Evolutionary conservation across 352 stramenopile species (phyloP), one percentile per base, ranked within the genome.

Genomic region (Globisporangium splendens): DNA sequence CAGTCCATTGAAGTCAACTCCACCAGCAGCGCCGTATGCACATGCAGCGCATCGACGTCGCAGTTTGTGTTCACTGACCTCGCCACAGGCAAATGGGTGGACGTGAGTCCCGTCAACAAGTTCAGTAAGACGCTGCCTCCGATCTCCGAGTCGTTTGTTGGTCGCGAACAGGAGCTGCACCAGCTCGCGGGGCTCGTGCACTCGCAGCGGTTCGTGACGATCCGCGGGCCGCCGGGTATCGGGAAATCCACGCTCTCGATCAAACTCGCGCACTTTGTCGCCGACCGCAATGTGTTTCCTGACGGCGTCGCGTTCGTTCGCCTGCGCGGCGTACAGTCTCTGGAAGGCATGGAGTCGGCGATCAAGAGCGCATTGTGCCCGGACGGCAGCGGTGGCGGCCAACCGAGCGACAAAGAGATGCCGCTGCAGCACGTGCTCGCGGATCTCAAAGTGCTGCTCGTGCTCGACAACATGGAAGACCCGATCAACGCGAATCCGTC

Each of bases 401-500:
- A 31, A 31, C 24, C 24, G 3, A 75, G 71, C 1, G 76, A 90
- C 49, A 87, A 88, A 46, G 80, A 88, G 49, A 69, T 83, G 38
- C 75, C 77, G 22, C 68, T 93, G 3, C 62, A 86, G 42, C 70
- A 86, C 56, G 57, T 75, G 6, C 66, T 93, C 3, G 52, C 69
- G 2, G 79, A 91, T 12, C 59, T 77, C 62, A 83, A 79, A 15
- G 62, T 88, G 54, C 61, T 93, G 50, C 60, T 93, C 15, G 75
- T 93, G 39, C 72, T 93, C 66, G 83, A 93, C 69, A 90, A 93
- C 65, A 88, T 91, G 77, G 80, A 93, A 56, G 83, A 93, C 50
- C 79, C 80, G 21, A 83, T 87, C 62, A 89, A 89, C 53, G 74
- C 82, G 0, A 84, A 82, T 14, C 77, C 78, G 4, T 69, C 75